phyloP scores from a whole-genome alignment of 192 early-diverging fungal genomes.

The Gryganskiella cystojenkinii region DNA sequence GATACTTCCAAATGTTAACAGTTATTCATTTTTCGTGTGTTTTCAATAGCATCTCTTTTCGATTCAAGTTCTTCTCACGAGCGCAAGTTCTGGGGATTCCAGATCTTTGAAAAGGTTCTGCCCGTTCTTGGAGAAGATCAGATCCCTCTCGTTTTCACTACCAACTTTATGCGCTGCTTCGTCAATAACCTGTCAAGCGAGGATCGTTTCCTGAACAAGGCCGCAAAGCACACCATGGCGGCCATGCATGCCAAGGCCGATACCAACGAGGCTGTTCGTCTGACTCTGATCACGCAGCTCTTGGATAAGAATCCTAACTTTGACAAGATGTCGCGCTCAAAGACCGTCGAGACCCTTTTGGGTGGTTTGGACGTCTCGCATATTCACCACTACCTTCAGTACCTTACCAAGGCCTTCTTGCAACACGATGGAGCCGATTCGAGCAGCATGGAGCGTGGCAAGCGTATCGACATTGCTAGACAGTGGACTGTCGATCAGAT shows the following conservation, averaged over 20 bases:
- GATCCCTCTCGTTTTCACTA: constrained; percentile 79
- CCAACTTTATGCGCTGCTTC: constrained; percentile 86
- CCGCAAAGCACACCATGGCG: constrained; percentile 74
- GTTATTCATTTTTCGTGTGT: not conserved
- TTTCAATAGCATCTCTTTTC: constrained; percentile 74
- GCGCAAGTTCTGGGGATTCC: constrained; percentile 91
- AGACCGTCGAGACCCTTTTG: constrained; percentile 84
- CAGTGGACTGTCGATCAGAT: constrained; percentile 89
- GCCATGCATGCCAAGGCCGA: constrained; percentile 68
- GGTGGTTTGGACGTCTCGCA: constrained; percentile 74
- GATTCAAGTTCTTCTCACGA: constrained; percentile 78
- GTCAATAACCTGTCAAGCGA: constrained; percentile 87
- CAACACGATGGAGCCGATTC: constrained; percentile 56
- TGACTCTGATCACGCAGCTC: constrained; percentile 85
- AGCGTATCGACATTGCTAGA: constrained; percentile 66
- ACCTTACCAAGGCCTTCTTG: constrained; percentile 77
- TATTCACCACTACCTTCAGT: constrained; percentile 76
- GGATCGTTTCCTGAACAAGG: constrained; percentile 82
- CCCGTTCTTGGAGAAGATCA: constrained; percentile 63
- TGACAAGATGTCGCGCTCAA: constrained; percentile 75
- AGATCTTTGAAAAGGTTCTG: constrained; percentile 80
- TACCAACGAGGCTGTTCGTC: constrained; percentile 73
- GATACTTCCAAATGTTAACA: no score
- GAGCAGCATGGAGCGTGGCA: constrained; percentile 41
- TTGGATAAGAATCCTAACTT: constrained; percentile 80